These are phyloP conservation scores for Apophysomyces variabilis DNA, from an alignment of 371 early-diverging fungal genomes.

Conservation along the genomic window DNA sequence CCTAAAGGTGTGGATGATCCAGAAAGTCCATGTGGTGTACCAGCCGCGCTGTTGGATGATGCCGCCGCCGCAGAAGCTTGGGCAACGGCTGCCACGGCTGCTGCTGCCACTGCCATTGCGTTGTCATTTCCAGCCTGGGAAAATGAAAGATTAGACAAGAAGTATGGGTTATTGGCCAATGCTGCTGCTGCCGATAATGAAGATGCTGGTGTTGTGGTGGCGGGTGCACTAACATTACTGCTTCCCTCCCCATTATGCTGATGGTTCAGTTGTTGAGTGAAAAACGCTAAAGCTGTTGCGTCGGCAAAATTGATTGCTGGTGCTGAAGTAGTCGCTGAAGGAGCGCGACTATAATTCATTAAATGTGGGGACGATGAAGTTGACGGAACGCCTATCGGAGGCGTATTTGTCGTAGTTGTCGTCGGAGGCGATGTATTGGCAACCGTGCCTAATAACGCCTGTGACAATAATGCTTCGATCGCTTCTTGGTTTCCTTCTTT, in stretches of 20 bases:
- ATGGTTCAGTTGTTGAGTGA: constrained; percentile 44
- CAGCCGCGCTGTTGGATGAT: background rate
- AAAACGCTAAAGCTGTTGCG: constrained; percentile 48
- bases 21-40: background rate
- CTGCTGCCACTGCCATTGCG: constrained; percentile 31
- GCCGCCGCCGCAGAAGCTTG: constrained; percentile 6
- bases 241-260: constrained; percentile 18
- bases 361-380: constrained; percentile 12
- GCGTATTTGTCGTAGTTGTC: constrained; percentile 3
- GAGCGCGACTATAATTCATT: background rate
- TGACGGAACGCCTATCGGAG: background rate
- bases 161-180: constrained; percentile 35
- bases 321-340: constrained; percentile 13
- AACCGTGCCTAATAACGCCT: constrained; percentile 34
- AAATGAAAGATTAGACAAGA: constrained; percentile 27
- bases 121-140: constrained; percentile 18
- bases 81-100: constrained; percentile 28
- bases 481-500: constrained; percentile 47
- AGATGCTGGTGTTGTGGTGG: constrained; percentile 18
- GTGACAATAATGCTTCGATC: constrained; percentile 47
- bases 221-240: background rate
- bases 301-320: constrained; percentile 41
- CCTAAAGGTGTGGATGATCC: constrained; percentile 4
- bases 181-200: constrained; percentile 7
- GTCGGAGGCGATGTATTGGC: background rate